Conservation (phyloP, 2,329 filamentous ascomycete genomes). For the Helotiales sp. region DNA sequence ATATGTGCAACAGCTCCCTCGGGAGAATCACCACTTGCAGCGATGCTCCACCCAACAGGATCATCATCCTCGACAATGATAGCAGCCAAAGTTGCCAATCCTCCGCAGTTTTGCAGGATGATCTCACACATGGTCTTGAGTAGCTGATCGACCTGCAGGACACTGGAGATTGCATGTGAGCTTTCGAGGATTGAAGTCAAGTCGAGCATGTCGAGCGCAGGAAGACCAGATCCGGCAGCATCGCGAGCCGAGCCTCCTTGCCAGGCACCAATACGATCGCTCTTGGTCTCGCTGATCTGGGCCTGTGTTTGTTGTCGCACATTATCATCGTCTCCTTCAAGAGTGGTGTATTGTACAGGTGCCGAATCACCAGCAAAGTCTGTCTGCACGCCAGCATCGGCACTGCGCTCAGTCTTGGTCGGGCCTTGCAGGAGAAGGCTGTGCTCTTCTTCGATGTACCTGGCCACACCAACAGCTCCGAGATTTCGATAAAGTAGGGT, state of each 20-base stretch:
- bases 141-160: slow-evolving; percentile 72
- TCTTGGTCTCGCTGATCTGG: slow-evolving; percentile 46
- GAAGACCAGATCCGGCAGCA: slow-evolving; percentile 62
- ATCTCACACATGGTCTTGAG: slow-evolving; percentile 81
- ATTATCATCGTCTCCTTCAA: slow-evolving; percentile 41
- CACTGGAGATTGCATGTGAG: slow-evolving; percentile 77
- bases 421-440: slow-evolving; percentile 65
- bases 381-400: slow-evolving; percentile 68
- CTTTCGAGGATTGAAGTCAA: slow-evolving; percentile 76
- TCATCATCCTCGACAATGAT: slow-evolving; percentile 72
- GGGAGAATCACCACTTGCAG: slow-evolving; percentile 72
- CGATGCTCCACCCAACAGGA: slow-evolving; percentile 61
- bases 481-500: slow-evolving; percentile 68
- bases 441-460: slow-evolving; percentile 67
- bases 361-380: slow-evolving; percentile 62
- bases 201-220: slow-evolving; percentile 81
- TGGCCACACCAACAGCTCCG: slow-evolving; percentile 68
- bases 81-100: slow-evolving; percentile 67
- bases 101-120: slow-evolving; percentile 74
- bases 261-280: slow-evolving; percentile 63
- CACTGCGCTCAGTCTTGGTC: slow-evolving; percentile 55
- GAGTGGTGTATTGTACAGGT: slow-evolving; percentile 51
- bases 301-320: slow-evolving; percentile 41
- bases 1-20: slow-evolving; percentile 66
- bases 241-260: slow-evolving; percentile 56